These are phyloP conservation scores for Microsporum ferrugineum DNA, from an alignment of 2,329 filamentous ascomycete species.

Conservation along the genomic window DNA sequence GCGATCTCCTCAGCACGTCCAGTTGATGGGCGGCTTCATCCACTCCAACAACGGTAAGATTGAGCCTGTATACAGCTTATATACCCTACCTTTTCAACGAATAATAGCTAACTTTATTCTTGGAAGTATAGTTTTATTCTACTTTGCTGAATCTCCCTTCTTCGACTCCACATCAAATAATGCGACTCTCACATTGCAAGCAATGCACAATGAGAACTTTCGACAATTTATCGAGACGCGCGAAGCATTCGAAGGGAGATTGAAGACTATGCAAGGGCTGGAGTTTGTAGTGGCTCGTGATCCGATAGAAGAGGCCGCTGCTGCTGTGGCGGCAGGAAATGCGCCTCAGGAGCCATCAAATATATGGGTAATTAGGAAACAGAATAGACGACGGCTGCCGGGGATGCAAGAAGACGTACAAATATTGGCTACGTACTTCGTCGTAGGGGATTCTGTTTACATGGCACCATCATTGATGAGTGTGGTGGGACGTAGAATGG, in stretches of 20 bases:
- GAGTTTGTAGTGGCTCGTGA: slow-evolving; percentile 51
- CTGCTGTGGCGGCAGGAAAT: slow-evolving; percentile 18
- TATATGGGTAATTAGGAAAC: slow-evolving; percentile 52
- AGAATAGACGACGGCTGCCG: slow-evolving; percentile 38
- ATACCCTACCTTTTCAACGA: neutral
- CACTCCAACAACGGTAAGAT: slow-evolving; percentile 36
- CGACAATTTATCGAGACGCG: slow-evolving; percentile 44
- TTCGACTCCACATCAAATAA: slow-evolving; percentile 53
- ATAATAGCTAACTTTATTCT: neutral
- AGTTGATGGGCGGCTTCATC: slow-evolving; percentile 36
- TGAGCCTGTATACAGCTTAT: neutral
- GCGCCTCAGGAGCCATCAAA: slow-evolving; percentile 36
- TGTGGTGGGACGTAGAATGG: slow-evolving; percentile 45
- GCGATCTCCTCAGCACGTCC: slow-evolving; percentile 35
- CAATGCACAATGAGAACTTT: slow-evolving; percentile 38
- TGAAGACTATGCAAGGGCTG: slow-evolving; percentile 45
- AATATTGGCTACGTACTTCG: slow-evolving; percentile 48
- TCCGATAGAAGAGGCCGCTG: slow-evolving; percentile 39
- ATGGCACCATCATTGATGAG: slow-evolving; percentile 52
- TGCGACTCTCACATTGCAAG: slow-evolving; percentile 43
- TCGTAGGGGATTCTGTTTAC: slow-evolving; percentile 49
- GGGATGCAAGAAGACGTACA: slow-evolving; percentile 40
- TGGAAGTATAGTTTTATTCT: slow-evolving; percentile 42
- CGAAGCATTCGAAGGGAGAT: slow-evolving; percentile 43
- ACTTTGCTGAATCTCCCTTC: slow-evolving; percentile 53